Percentiles rank a stretch among this genome's conserved stretches.
phyloP scores from a whole-genome alignment of 768 basidiomycete genomes.

The Trametes meyenii region DNA sequence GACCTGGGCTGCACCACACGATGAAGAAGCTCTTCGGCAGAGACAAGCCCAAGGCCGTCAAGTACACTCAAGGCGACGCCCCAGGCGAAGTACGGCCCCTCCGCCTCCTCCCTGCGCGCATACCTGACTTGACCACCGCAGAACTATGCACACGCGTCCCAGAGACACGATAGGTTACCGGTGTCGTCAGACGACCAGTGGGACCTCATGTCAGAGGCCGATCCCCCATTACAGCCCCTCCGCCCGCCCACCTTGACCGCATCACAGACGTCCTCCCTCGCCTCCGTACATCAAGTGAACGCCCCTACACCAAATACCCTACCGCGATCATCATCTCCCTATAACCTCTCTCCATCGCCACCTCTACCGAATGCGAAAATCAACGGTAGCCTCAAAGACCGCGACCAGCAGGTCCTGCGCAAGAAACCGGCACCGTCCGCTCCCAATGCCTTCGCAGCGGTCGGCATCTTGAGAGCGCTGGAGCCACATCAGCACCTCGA shows the following conservation, averaged over 20 bases:
- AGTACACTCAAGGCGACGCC: slow-evolving; percentile 36
- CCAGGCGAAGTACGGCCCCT: slow-evolving; percentile 30
- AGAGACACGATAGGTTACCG: slow-evolving; percentile 22
- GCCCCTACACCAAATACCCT: slow-evolving; percentile 19
- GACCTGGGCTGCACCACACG: slow-evolving; percentile 4
- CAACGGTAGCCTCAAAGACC: slow-evolving; percentile 26
- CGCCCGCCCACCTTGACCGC: slow-evolving; percentile 12
- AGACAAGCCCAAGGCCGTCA: slow-evolving; percentile 47
- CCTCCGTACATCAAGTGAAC: slow-evolving; percentile 13
- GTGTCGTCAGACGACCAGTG: slow-evolving; percentile 30
- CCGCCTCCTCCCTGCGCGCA: slow-evolving; percentile 9
- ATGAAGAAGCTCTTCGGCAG: slow-evolving; percentile 68
- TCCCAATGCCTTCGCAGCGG: slow-evolving; percentile 39
- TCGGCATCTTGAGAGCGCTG: slow-evolving; percentile 62
- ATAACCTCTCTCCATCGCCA: slow-evolving; percentile 10
- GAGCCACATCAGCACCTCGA: slow-evolving; percentile 51
- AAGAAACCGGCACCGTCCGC: slow-evolving; percentile 31
- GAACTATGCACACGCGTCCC: slow-evolving; percentile 17
- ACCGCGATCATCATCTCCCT: slow-evolving; percentile 17
- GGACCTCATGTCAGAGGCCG: slow-evolving; percentile 29
- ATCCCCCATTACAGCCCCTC: slow-evolving; percentile 18
- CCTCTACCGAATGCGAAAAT: slow-evolving; percentile 9
- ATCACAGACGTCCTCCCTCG: slow-evolving; percentile 17
- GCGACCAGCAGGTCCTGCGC: slow-evolving; percentile 26
- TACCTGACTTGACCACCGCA: slow-evolving; percentile 11